These are phyloP conservation scores for Agaricales sp. DNA, from an alignment of 1,284 basidiomycete species.

Conservation along the genomic window DNA sequence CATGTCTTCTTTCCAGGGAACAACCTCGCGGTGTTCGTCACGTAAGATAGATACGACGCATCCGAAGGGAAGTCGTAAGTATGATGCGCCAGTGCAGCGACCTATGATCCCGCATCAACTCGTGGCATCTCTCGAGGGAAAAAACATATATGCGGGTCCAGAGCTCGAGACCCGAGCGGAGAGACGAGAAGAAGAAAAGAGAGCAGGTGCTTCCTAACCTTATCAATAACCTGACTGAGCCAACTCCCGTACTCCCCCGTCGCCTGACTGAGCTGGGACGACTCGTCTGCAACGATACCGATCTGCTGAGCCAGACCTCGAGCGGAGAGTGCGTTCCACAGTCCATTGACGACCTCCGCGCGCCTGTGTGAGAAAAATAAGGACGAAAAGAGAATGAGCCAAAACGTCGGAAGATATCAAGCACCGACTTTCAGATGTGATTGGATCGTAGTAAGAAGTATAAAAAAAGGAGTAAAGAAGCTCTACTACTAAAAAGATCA, in stretches of 20 bases:
- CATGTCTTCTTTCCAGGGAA: constrained; percentile 22
- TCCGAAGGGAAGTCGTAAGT: constrained; percentile 29
- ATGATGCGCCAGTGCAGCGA: constrained; percentile 25
- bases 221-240: constrained; percentile 22
- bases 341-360: constrained; percentile 24
- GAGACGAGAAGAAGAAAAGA: neutral
- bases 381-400: neutral
- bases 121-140: too few relatives aligned
- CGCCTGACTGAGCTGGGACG: constrained; percentile 19
- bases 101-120: constrained; percentile 13
- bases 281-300: constrained; percentile 27
- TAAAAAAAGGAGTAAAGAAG: too few relatives aligned
- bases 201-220: constrained; percentile 11
- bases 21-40: constrained; percentile 14
- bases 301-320: constrained; percentile 19
- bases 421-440: neutral
- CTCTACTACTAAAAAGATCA: too few relatives aligned
- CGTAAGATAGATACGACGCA: constrained; percentile 19
- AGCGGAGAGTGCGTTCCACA: constrained; percentile 20
- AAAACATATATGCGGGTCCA: too few relatives aligned
- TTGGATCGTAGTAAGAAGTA: neutral
- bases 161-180: neutral
- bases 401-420: neutral
- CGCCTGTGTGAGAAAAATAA: constrained; percentile 15
- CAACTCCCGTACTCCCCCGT: constrained; percentile 21